Evolutionary conservation across 2,329 filamentous ascomycete genomes (phyloP), one percentile per base, ranked within the genome.

Genomic region (Claviceps quebecensis): DNA sequence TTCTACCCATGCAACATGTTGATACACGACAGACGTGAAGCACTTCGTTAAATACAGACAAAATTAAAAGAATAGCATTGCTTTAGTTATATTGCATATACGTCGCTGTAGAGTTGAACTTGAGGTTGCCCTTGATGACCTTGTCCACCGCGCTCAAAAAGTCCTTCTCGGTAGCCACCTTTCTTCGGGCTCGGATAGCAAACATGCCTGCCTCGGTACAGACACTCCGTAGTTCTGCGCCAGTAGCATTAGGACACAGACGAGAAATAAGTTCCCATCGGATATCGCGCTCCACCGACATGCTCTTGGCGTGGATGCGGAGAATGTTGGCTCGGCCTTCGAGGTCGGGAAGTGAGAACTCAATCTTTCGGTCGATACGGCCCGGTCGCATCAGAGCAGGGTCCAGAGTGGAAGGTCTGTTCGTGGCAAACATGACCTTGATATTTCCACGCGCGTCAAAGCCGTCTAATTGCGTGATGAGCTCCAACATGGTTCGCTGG

Each of bases 361-460:
- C 93, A 61, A 98, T 98, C 78, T 98, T 98, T 63, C 93, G 81
- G 69, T 97, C 91, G 63, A 97, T 97, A 78, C 91, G 90, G 36
- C 91, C 91, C 11, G 91, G 91, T 72, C 91, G 80, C 89, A 97
- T 96, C 57, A 97, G 77, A 2, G 91, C 91, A n/a, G 91, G 91
- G 65, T 97, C 91, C 51, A 97, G 77, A 4, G 91, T 97, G 4
- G 89, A 95, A 3, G 91, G 91, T 67, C 91, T 79, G 77, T 97
- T 97, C 66, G 91, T 97, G 53, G 91, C 91, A 64, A 97, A 97
- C 91, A 97, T 97, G 70, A 97, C 91, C 72, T 97, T 97, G 77
- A 97, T 97, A 70, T 97, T 97, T 67, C 91, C 91, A 68, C 91
- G 80, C 47, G 89, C 87, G 65, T 97, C 91, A 73, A 97, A 97